A percentile compares a stretch with the other conserved stretches of the same genome.
Conservation (phyloP, 2,329 filamentous ascomycete genomes). For the Emericellopsis atlantica region DNA sequence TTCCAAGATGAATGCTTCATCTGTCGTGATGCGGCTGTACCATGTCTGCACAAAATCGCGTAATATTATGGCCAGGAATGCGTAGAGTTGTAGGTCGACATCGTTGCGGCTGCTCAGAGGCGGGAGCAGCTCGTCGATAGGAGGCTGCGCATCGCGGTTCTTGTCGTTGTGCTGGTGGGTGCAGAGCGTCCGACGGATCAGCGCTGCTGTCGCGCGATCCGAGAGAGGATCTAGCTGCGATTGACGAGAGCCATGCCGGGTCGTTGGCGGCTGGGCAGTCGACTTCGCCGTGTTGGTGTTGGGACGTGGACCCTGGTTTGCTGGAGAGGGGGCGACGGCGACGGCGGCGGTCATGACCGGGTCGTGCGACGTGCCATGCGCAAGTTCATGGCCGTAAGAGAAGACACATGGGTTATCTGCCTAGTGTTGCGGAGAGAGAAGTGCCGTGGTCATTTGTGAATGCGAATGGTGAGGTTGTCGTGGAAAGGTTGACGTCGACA, state of each 20-base stretch:
- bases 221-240: constrained; percentile 40
- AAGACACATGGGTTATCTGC: background rate
- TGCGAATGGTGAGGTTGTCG: too few species aligned
- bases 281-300: background rate
- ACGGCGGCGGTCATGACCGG: constrained; percentile 9
- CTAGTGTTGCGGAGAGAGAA: background rate
- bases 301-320: background rate
- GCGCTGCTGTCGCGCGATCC: constrained; percentile 64
- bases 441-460: too few species aligned
- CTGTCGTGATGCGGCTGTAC: constrained; percentile 87
- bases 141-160: constrained; percentile 29
- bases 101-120: constrained; percentile 91
- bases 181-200: constrained; percentile 77
- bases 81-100: constrained; percentile 86
- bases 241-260: background rate
- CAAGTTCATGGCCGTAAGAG: background rate
- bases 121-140: constrained; percentile 73
- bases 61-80: constrained; percentile 77
- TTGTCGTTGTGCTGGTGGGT: constrained; percentile 53
- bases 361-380: background rate
- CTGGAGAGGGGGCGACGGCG: constrained; percentile 2
- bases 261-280: background rate
- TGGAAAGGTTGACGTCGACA: too few species aligned
- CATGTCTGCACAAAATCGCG: constrained; percentile 85
- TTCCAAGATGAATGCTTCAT: constrained; percentile 79